A percentile compares a stretch with the other conserved stretches of the same genome.
Conservation (phyloP, 225 moss, liverwort and hornwort species). For the Bryoerythrophyllum caledonicum region DNA sequence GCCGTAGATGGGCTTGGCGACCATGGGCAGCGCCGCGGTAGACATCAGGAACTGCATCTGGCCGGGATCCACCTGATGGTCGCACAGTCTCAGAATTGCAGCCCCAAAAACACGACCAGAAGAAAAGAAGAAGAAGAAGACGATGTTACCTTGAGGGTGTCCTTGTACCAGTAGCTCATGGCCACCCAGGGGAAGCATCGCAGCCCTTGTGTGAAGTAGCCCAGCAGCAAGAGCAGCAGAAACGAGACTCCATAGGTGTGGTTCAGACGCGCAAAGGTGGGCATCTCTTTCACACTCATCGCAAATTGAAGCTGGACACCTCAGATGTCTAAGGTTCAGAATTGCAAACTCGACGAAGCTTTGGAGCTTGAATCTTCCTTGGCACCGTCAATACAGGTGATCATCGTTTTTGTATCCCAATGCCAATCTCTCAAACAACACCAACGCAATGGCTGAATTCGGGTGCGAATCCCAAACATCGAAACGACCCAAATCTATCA, state of each 20-base stretch:
- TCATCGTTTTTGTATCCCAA: too few relatives aligned
- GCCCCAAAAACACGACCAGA: neutral
- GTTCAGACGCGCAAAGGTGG: conserved; percentile 32
- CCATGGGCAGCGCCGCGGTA: conserved; percentile 71
- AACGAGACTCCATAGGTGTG: conserved; percentile 60
- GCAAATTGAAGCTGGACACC: too few relatives aligned
- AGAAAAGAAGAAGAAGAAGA: neutral
- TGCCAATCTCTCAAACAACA: too few relatives aligned
- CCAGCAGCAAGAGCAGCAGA: conserved; percentile 52
- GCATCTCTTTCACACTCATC: conserved; percentile 23
- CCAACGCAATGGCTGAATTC: too few relatives aligned
- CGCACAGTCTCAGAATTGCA: conserved; percentile 23
- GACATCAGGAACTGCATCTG: conserved; percentile 74
- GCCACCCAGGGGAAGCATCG: conserved; percentile 83
- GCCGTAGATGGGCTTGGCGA: conserved; percentile 68
- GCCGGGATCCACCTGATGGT: conserved; percentile 52
- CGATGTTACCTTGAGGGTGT: conserved; percentile 41
- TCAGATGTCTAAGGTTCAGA: too few relatives aligned
- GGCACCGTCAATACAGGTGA: too few relatives aligned
- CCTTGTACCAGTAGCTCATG: conserved; percentile 72
- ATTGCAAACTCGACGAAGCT: too few relatives aligned
- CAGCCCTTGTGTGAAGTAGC: conserved; percentile 65
- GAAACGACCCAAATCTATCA: too few relatives aligned
- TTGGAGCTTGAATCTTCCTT: too few relatives aligned
- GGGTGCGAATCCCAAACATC: too few relatives aligned